Conservation (phyloP, 2,329 filamentous ascomycete genomes). For the Trichoderma guizhouense region DNA sequence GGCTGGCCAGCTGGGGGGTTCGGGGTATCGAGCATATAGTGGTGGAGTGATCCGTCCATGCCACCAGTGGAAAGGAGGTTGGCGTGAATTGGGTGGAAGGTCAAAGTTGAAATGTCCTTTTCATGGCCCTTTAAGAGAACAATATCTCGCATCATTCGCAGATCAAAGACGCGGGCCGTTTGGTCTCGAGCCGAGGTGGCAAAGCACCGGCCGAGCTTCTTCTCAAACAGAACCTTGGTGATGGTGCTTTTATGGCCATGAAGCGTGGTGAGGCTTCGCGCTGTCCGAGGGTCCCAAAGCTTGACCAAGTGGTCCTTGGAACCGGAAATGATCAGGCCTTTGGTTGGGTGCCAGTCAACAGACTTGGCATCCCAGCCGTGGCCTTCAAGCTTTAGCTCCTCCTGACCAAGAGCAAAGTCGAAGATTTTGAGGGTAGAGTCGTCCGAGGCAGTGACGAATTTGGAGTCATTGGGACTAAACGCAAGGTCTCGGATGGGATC, state of each 20-base stretch:
- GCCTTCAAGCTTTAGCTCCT: constrained; percentile 82
- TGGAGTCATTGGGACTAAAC: constrained; percentile 89
- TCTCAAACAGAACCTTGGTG: constrained; percentile 87
- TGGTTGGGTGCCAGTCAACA: constrained; percentile 96
- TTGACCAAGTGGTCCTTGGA: constrained; percentile 98
- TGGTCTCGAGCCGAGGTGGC: constrained; percentile 93
- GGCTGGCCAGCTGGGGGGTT: constrained; percentile 75
- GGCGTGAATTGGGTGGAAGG: constrained; percentile 91
- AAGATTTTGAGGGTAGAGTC: constrained; percentile 93
- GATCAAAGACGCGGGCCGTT: constrained; percentile 87
- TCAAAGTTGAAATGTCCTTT: constrained; percentile 88
- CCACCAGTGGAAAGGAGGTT: constrained; percentile 88
- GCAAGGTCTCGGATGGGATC: constrained; percentile 89
- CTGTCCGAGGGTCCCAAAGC: constrained; percentile 93
- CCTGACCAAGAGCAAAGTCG: constrained; percentile 83
- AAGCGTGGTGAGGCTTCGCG: constrained; percentile 85
- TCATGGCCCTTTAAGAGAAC: constrained; percentile 90
- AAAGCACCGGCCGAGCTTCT: constrained; percentile 75
- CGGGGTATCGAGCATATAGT: constrained; percentile 94
- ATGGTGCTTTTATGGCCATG: constrained; percentile 98
- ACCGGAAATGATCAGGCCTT: constrained; percentile 89
- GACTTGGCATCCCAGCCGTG: constrained; percentile 98
- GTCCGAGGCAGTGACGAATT: constrained; percentile 94
- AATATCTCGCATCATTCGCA: constrained; percentile 98
- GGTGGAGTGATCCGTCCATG: constrained; percentile 82